Base-by-base conservation (phyloP, 495 filamentous ascomycete species). In the Cercophora newfieldiana region DNA sequence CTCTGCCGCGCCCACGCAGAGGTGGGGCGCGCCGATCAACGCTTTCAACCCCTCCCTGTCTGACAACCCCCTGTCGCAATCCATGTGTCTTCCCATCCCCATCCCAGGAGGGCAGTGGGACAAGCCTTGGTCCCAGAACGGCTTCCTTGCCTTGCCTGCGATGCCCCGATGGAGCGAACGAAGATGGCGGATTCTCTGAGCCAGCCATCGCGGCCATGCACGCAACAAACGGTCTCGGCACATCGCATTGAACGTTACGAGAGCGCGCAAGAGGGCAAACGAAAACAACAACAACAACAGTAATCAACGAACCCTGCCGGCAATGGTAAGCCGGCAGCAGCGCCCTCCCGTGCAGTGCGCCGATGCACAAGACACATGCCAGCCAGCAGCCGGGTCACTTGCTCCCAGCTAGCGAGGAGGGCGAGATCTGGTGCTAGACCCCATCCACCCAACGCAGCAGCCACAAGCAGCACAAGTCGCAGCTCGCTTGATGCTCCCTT, bases 1-100 rank as follows among this genome's bases (percentile, higher is more conserved):
- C 37, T 44, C 18, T 44, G 10, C 37, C 37, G 37, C 37, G 12
- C 37, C 37, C 37, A 44, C 37, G 37, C 37, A 16, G 37, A 44
- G 37, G 37, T 6, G 37, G 12, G 37, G 37, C 10, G 37, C 37
- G 37, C 37, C 37, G 37, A 44, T 44, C 37, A 44, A 8, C 37
- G 12, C 37, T n/a, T n/a, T n/a, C n/a, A n/a, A n/a, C 37, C 61
- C 61, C 61, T 63, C 61, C 30, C 10, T 33, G 49, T 63, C 61
- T 54, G 19, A 63, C 61, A 55, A 29, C 30, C 61, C 61, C 61
- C 33, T 63, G 61, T n/a, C 50, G 10, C n/a, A 53, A 53, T 19
- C 50, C 50, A 53, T 53, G 50, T n/a, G 26, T 22, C 54, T 57
- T 57, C n/a, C n/a, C n/a, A n/a, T n/a, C n/a, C n/a, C n/a, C n/a